Percentiles rank a stretch among this genome's conserved stretches.
Conservation (phyloP, 2,329 filamentous ascomycete genomes). For the Fusarium praegraminearum region DNA sequence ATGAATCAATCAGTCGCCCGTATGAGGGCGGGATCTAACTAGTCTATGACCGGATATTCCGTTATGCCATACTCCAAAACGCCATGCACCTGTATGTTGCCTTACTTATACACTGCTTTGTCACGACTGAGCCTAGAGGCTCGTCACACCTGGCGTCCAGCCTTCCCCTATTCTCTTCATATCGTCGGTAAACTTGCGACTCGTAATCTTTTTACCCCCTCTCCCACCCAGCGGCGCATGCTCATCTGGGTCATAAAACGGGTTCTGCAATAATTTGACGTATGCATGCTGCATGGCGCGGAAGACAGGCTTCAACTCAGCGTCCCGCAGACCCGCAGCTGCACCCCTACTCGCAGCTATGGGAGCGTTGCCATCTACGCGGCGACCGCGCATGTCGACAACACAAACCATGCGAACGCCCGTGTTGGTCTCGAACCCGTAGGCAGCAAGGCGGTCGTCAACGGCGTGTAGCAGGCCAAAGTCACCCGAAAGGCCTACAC, state of each 20-base stretch:
- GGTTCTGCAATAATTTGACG: slow-evolving; percentile 88
- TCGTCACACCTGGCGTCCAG: slow-evolving; percentile 81
- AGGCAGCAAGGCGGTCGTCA: slow-evolving; percentile 91
- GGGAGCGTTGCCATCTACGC: slow-evolving; percentile 53
- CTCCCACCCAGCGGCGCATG: slow-evolving; percentile 70
- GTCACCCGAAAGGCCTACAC: slow-evolving; percentile 76
- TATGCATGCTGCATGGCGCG: slow-evolving; percentile 94
- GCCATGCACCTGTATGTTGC: slow-evolving; percentile 44
- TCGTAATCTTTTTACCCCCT: slow-evolving; percentile 79
- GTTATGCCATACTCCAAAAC: slow-evolving; percentile 46
- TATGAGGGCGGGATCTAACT: slow-evolving; percentile 33
- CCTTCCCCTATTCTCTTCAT: slow-evolving; percentile 86
- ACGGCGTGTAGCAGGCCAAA: slow-evolving; percentile 92
- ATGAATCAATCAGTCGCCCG: slow-evolving; percentile 32
- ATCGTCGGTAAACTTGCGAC: slow-evolving; percentile 82
- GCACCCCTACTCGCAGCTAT: slow-evolving; percentile 46
- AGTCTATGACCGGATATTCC: slow-evolving; percentile 44
- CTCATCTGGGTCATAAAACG: slow-evolving; percentile 92
- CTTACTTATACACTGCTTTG: slow-evolving; percentile 26
- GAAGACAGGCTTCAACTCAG: slow-evolving; percentile 92
- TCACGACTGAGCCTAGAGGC: slow-evolving; percentile 62
- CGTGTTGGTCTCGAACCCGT: slow-evolving; percentile 97
- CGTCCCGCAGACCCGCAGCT: slow-evolving; percentile 79
- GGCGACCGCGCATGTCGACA: slow-evolving; percentile 87
- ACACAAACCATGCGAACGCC: slow-evolving; percentile 91